Percentiles rank a stretch among this genome's conserved stretches.
These are phyloP conservation scores for Spirogloea muscicola DNA, from an alignment of 139 green algal species.

Conservation along the genomic window DNA sequence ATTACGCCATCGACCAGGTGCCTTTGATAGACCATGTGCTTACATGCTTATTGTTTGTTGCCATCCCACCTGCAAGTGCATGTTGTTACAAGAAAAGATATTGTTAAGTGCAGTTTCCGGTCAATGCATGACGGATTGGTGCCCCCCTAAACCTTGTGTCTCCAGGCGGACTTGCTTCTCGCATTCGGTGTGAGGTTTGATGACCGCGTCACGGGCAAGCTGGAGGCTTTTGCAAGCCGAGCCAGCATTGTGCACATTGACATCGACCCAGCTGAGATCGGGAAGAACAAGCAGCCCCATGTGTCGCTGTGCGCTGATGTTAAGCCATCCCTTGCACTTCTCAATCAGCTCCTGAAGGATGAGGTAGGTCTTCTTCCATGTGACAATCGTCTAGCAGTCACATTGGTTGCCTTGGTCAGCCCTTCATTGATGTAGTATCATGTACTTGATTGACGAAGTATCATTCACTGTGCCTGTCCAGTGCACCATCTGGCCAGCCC, in stretches of 20 bases:
- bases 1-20: slow-evolving; percentile 92
- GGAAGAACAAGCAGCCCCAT: slow-evolving; percentile 98
- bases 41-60: neutral
- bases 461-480: too few species aligned
- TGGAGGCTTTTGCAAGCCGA: slow-evolving; percentile 87
- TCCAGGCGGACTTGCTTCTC: slow-evolving; percentile 84
- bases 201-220: slow-evolving; percentile 96
- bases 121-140: too few species aligned
- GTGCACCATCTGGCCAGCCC: too few species aligned
- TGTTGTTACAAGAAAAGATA: too few species aligned
- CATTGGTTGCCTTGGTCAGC: too few species aligned
- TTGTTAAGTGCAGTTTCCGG: too few species aligned
- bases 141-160: too few species aligned
- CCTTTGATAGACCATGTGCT: too few species aligned
- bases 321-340: slow-evolving; percentile 49
- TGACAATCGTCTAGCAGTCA: too few species aligned
- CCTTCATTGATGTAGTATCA: too few species aligned
- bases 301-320: slow-evolving; percentile 80
- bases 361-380: too few species aligned
- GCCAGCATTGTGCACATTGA: slow-evolving; percentile 96
- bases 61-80: neutral
- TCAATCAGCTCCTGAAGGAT: slow-evolving; percentile 59
- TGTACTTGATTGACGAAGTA: too few species aligned
- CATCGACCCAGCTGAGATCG: slow-evolving; percentile 97
- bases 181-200: slow-evolving; percentile 98